These are phyloP conservation scores for Aspergillus sparsus DNA, from an alignment of 495 filamentous ascomycete species.

Conservation along the genomic window DNA sequence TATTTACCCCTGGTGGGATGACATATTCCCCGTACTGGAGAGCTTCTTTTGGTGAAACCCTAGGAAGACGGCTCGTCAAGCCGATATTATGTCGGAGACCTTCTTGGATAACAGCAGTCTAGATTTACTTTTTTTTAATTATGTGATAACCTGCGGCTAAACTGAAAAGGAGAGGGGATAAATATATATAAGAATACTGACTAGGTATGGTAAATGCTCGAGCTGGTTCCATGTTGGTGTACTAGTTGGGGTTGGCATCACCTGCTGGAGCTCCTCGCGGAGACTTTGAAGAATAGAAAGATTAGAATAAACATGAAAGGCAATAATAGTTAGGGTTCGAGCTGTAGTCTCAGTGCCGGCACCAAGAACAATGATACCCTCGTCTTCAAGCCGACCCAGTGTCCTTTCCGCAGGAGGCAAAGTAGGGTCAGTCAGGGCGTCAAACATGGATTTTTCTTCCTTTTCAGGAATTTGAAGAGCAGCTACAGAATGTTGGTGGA, in stretches of 20 bases:
- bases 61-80: neutral
- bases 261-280: constrained; percentile 33
- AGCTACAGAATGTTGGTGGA: neutral
- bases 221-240: constrained; percentile 42
- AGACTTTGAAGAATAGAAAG: constrained; percentile 20
- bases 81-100: constrained; percentile 1
- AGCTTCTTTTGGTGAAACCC: constrained; percentile 15
- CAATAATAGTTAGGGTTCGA: constrained; percentile 24
- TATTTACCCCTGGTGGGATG: too few species aligned
- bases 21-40: too few species aligned
- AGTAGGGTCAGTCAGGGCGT: constrained; percentile 25
- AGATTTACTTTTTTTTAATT: too few species aligned
- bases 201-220: constrained; percentile 55
- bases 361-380: constrained; percentile 37
- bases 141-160: neutral
- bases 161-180: neutral
- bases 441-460: constrained; percentile 23
- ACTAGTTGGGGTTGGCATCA: constrained; percentile 30
- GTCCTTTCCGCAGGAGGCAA: constrained; percentile 30
- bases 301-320: constrained; percentile 26
- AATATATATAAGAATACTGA: constrained; percentile 4
- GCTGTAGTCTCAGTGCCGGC: constrained; percentile 49
- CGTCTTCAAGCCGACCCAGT: constrained; percentile 38
- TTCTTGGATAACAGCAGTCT: constrained; percentile 5
- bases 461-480: neutral